phyloP scores from a whole-genome alignment of 768 basidiomycete genomes.

The Pisolithus marmoratus region DNA sequence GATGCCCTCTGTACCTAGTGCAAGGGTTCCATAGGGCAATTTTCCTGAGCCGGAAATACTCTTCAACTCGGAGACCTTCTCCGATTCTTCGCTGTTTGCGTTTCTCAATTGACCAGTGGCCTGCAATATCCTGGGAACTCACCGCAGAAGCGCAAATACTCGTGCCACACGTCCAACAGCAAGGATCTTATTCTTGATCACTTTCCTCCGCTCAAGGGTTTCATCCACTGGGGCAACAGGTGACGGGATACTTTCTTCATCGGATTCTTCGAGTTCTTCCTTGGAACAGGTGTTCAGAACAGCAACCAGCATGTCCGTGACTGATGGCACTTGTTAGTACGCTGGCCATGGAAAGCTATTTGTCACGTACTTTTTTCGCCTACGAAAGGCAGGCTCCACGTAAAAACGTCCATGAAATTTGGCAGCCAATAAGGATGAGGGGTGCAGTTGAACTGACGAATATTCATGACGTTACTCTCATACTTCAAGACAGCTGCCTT shows the following conservation, averaged over 20 bases:
- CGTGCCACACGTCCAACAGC: slow-evolving; percentile 95
- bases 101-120: not conserved
- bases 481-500: slow-evolving; percentile 99
- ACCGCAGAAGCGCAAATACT: slow-evolving; percentile 95
- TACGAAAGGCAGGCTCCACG: slow-evolving; percentile 97
- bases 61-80: slow-evolving; percentile 96
- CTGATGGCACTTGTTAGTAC: slow-evolving; percentile 33
- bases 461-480: slow-evolving; percentile 98
- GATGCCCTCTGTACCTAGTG: slow-evolving; percentile 88
- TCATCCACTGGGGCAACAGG: slow-evolving; percentile 38
- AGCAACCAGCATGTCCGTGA: slow-evolving; percentile 98
- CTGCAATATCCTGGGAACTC: slow-evolving; percentile 15
- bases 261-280: slow-evolving; percentile 88
- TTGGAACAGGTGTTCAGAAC: slow-evolving; percentile 94
- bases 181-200: slow-evolving; percentile 98
- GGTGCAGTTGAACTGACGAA: slow-evolving; percentile 94
- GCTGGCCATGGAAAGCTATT: not conserved
- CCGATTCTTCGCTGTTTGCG: slow-evolving; percentile 82
- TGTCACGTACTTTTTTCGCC: slow-evolving; percentile 83
- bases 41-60: slow-evolving; percentile 73
- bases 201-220: slow-evolving; percentile 68
- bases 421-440: slow-evolving; percentile 98
- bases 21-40: slow-evolving; percentile 79
- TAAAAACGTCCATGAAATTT: slow-evolving; percentile 99
- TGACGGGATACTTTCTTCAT: slow-evolving; percentile 39